Conservation (phyloP, 306 rosid genomes). For the Malus orientalis region DNA sequence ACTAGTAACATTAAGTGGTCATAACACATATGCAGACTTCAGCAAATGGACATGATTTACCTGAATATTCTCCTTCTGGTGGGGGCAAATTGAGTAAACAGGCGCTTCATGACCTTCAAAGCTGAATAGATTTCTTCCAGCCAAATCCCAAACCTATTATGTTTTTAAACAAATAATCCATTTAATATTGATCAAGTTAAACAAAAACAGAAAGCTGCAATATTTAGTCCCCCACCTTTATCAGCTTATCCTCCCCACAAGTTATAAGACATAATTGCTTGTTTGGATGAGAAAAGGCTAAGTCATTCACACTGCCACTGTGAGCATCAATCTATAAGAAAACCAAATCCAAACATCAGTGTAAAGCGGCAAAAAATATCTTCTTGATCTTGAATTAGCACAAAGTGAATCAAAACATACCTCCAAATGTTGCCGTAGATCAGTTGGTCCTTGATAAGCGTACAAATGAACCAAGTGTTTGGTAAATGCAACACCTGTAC, state of each 20-base stretch:
- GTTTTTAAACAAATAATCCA: background rate
- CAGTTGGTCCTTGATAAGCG: constrained; percentile 42
- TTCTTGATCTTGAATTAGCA: constrained; percentile 12
- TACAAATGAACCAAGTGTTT: constrained; percentile 62
- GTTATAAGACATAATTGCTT: constrained; percentile 33
- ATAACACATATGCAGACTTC: background rate
- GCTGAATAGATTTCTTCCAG: constrained; percentile 42
- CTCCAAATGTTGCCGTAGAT: constrained; percentile 49
- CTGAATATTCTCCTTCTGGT: constrained; percentile 68
- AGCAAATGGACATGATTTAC: constrained; percentile 18
- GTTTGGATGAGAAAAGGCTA: constrained; percentile 19
- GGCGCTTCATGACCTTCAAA: constrained; percentile 76
- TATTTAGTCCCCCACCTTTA: constrained; percentile 31
- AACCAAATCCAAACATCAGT: constrained; percentile 13
- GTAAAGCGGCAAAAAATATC: constrained; percentile 5
- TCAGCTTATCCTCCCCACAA: constrained; percentile 66
- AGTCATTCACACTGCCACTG: constrained; percentile 11
- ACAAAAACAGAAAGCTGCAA: background rate
- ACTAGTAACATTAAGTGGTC: background rate
- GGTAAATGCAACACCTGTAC: constrained; percentile 57
- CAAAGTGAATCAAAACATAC: constrained; percentile 20
- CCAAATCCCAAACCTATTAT: constrained; percentile 59
- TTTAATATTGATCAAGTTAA: background rate
- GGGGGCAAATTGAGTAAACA: constrained; percentile 68
- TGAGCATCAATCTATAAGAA: constrained; percentile 15